Percentiles rank a stretch among this genome's conserved stretches.
phyloP scores from a whole-genome alignment of 106 monocot species.

The Dioscorea alata region DNA sequence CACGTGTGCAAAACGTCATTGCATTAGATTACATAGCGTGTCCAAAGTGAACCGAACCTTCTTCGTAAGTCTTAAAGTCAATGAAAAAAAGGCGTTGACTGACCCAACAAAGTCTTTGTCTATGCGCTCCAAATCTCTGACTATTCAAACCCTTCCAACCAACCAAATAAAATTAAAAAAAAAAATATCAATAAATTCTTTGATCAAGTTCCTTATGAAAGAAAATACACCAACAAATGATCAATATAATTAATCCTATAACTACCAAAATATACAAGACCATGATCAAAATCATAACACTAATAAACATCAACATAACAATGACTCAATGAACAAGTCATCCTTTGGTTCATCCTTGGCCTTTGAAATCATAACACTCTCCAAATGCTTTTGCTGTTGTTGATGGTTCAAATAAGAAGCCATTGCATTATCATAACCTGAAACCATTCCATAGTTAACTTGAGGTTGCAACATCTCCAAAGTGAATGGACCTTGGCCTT shows the following conservation, averaged over 20 bases:
- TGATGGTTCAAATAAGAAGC: constrained; percentile 2
- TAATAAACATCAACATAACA: constrained; percentile 10
- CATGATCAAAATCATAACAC: too few species aligned
- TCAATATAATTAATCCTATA: not conserved
- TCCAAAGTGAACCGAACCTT: too few species aligned
- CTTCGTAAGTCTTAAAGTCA: too few species aligned
- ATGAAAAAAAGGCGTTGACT: too few species aligned
- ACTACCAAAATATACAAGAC: not conserved
- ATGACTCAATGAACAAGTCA: constrained; percentile 19
- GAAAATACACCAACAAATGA: constrained; percentile 4
- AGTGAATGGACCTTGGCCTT: constrained; percentile 9
- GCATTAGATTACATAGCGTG: too few species aligned
- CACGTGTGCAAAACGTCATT: too few species aligned
- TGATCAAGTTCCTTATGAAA: too few species aligned
- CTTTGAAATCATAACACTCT: constrained; percentile 1
- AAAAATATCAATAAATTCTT: too few species aligned
- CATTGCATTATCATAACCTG: constrained; percentile 1
- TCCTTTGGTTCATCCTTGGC: constrained; percentile 30
- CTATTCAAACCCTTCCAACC: too few species aligned
- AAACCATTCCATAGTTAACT: not conserved
- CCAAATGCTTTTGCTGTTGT: constrained; percentile 10
- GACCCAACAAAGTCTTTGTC: too few species aligned
- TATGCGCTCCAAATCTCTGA: too few species aligned
- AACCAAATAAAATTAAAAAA: too few species aligned
- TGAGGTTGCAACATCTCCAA: constrained; percentile 24